These are phyloP conservation scores for Xylariaceae sp. DNA, from an alignment of 2,329 filamentous ascomycete genomes.

Conservation along the genomic window DNA sequence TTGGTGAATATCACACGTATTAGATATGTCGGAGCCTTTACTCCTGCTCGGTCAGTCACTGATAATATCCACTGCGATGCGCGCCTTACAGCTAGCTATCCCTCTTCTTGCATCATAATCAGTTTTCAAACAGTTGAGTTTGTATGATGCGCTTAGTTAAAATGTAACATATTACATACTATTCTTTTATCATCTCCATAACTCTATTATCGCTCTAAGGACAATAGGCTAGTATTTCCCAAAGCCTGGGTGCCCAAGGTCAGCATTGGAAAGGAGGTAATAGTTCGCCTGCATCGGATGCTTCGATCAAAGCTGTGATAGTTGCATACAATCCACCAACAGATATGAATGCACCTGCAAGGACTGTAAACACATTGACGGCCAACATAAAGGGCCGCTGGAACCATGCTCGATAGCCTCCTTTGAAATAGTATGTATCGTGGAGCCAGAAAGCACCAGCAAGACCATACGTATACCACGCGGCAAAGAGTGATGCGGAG, in stretches of 20 bases:
- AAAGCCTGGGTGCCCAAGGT: no score
- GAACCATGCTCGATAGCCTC: slow-evolving; percentile 47
- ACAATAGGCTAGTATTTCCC: not conserved
- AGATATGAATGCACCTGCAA: slow-evolving; percentile 55
- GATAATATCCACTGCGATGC: no score
- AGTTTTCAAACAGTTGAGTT: no score
- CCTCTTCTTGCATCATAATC: no score
- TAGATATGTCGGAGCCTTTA: slow-evolving; percentile 2
- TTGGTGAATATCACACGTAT: no score
- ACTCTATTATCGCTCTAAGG: no score
- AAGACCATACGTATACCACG: slow-evolving; percentile 61
- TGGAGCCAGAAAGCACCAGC: slow-evolving; percentile 60
- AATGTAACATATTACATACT: no score
- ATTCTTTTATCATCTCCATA: not conserved
- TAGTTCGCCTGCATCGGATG: slow-evolving; percentile 35
- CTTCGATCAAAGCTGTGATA: slow-evolving; percentile 42
- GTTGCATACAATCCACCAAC: slow-evolving; percentile 57
- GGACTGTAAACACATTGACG: slow-evolving; percentile 49
- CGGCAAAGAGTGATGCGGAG: slow-evolving; percentile 55
- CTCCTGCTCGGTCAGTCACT: no score
- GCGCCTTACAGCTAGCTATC: no score
- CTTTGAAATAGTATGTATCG: slow-evolving; percentile 51
- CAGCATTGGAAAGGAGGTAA: slow-evolving; percentile 37
- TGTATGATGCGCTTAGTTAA: no score
- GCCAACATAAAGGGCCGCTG: slow-evolving; percentile 46